These are phyloP conservation scores for Neurospora tetrasperma DNA, from an alignment of 495 filamentous ascomycete genomes.

Conservation along the genomic window DNA sequence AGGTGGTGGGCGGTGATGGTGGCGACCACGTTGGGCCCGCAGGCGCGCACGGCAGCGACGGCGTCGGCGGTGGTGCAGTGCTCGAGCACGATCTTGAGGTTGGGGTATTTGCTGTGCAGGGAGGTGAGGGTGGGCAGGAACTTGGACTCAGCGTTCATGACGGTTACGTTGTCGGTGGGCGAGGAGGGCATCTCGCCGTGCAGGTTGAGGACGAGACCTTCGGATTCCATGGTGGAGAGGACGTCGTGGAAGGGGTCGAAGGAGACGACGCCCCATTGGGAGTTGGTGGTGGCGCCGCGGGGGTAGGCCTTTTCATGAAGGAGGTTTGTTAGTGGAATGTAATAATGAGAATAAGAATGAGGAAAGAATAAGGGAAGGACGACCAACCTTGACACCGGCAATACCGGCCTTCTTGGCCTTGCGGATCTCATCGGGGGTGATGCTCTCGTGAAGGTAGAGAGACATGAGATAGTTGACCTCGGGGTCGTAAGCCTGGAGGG, in stretches of 20 bases:
- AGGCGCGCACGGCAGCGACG: conserved; percentile 62
- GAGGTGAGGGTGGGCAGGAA: conserved; percentile 69
- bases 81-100: conserved; percentile 67
- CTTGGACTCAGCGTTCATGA: conserved; percentile 67
- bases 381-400: conserved; percentile 52
- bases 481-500: conserved; percentile 56
- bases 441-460: conserved; percentile 59
- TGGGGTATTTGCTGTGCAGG: conserved; percentile 66
- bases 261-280: conserved; percentile 65
- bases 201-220: conserved; percentile 46
- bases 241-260: conserved; percentile 58
- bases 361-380: not conserved
- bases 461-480: conserved; percentile 80
- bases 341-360: not conserved
- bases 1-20: conserved; percentile 73
- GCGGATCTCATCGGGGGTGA: conserved; percentile 70
- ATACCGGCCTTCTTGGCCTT: conserved; percentile 59
- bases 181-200: conserved; percentile 47
- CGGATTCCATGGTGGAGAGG: conserved; percentile 62
- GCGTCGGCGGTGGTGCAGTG: conserved; percentile 83
- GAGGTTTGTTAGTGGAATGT: not conserved
- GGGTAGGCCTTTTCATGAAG: conserved; percentile 8
- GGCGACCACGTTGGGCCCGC: conserved; percentile 63
- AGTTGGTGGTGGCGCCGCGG: conserved; percentile 72
- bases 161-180: conserved; percentile 58